A percentile compares a stretch with the other conserved stretches of the same genome.
phyloP scores from a whole-genome alignment of 106 monocot genomes.

The Posidonia australis region DNA sequence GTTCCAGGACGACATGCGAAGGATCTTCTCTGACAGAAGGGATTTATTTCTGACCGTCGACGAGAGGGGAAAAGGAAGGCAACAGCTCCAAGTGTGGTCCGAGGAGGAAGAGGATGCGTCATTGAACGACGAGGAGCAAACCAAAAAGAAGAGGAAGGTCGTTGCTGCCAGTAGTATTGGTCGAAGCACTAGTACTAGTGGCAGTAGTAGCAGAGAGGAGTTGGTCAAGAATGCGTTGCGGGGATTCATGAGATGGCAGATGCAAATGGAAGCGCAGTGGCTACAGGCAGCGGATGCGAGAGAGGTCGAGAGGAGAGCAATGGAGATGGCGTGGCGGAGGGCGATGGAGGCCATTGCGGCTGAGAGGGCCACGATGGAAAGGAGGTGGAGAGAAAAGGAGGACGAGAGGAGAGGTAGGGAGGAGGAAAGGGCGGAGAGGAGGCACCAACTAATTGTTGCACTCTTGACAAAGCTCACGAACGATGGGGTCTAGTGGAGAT shows the following conservation, averaged over 20 bases:
- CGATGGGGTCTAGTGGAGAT: neutral
- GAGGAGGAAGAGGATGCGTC: conserved; percentile 25
- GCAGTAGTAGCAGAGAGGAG: neutral
- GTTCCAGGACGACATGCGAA: conserved; percentile 64
- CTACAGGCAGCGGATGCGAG: conserved; percentile 41
- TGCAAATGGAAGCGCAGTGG: conserved; percentile 49
- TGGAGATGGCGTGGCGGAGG: conserved; percentile 46
- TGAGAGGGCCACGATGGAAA: conserved; percentile 42
- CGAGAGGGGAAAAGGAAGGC: conserved; percentile 6
- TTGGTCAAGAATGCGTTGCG: conserved; percentile 34
- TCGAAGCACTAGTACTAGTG: neutral
- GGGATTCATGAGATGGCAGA: conserved; percentile 49
- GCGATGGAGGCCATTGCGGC: conserved; percentile 35
- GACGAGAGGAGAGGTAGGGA: conserved; percentile 46
- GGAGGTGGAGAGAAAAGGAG: conserved; percentile 59
- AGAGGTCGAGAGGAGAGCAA: conserved; percentile 50
- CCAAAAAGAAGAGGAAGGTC: conserved; percentile 11
- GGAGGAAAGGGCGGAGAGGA: conserved; percentile 54
- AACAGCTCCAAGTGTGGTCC: conserved; percentile 1
- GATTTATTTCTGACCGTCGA: conserved; percentile 23
- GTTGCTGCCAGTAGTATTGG: neutral
- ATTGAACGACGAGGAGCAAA: conserved; percentile 6
- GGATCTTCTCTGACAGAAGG: conserved; percentile 38
- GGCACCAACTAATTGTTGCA: conserved; percentile 37
- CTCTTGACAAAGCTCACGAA: conserved; percentile 32